Evolutionary conservation across 768 basidiomycete species (phyloP).

Genomic region (Boletus subcaerulescens): DNA sequence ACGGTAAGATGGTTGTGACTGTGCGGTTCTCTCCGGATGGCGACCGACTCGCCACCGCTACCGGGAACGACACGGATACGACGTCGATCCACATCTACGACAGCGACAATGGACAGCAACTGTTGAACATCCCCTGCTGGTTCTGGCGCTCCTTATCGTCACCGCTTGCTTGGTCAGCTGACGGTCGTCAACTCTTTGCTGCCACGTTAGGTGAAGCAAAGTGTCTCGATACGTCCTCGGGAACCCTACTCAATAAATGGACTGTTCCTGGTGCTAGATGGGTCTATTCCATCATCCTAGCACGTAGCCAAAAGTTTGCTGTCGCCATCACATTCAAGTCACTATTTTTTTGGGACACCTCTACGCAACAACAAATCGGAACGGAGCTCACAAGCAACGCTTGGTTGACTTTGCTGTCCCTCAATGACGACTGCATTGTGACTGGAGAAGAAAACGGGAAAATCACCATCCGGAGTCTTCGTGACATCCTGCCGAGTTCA

Average conservation of each 20-base stretch:
- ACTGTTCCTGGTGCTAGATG: too few relatives aligned
- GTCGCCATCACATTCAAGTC: rapidly evolving
- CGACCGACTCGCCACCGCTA: too few relatives aligned
- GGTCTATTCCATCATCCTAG: too few relatives aligned
- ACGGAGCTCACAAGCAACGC: background rate
- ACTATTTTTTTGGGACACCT: background rate
- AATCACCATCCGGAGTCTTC: background rate
- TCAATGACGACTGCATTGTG: background rate
- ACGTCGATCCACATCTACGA: background rate
- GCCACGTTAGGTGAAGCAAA: background rate
- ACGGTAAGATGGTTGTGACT: background rate
- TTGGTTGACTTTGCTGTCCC: too few relatives aligned
- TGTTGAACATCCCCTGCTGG: background rate
- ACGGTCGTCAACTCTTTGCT: background rate
- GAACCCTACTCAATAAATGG: too few relatives aligned
- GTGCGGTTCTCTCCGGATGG: too few relatives aligned
- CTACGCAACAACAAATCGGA: background rate
- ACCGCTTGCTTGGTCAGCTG: background rate
- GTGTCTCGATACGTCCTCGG: background rate
- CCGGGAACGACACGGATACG: background rate
- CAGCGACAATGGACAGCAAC: background rate
- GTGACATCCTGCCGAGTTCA: background rate
- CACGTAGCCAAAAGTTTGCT: too few relatives aligned
- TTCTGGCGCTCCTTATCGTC: background rate
- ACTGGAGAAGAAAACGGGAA: background rate